Evolutionary conservation across 106 monocot species (phyloP), one percentile per base, ranked within the genome.

Genomic region (Dendrobium nobile): DNA sequence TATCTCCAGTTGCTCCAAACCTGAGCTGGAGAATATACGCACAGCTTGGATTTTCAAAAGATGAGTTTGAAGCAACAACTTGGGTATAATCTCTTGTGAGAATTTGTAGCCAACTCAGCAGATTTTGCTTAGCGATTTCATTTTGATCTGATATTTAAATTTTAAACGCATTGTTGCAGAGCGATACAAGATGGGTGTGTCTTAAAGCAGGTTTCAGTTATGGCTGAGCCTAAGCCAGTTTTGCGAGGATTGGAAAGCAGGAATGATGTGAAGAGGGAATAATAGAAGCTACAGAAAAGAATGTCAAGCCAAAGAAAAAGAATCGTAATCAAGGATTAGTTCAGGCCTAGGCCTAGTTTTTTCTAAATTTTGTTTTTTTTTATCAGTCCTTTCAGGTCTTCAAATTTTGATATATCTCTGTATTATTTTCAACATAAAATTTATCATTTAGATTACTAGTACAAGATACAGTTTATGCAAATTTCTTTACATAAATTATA

Each of bases 1-100:
- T 98, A 76, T 98, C 91, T 87, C 98, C 98, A 24, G 81, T 98
- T 45, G 54, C 89, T 65, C 98, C 98, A 48, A 93, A 87, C 81
- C 80, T 98, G 73, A 92, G 87, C 78, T 59, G 79, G 70, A 80
- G 87, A 85, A 95, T 98, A 81, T 95, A 91, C 70, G 78, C 81
- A 55, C 98, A 98, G 80, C 88, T 99, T 83, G 95, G 98, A 20
- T 99, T 92, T 80, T 85, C 98, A 47, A 74, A 95, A 79, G 95
- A 91, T 54, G 87, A 92, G 77, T 95, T 95, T 74, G 80, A 87
- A 83, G 81, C 88, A 77, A 54, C 89, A 31, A 86, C 84, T 33
- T 99, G 98, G 98, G 98, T 99, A 37, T 37, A 37, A 37, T 37
- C 37, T 37, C 37, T 37, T 37, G 37, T 37, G 37, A 37, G 3